Percentiles rank a stretch among this genome's conserved stretches.
These are phyloP conservation scores for Ascochyta fabae DNA, from an alignment of 2,329 filamentous ascomycete species.

Conservation along the genomic window DNA sequence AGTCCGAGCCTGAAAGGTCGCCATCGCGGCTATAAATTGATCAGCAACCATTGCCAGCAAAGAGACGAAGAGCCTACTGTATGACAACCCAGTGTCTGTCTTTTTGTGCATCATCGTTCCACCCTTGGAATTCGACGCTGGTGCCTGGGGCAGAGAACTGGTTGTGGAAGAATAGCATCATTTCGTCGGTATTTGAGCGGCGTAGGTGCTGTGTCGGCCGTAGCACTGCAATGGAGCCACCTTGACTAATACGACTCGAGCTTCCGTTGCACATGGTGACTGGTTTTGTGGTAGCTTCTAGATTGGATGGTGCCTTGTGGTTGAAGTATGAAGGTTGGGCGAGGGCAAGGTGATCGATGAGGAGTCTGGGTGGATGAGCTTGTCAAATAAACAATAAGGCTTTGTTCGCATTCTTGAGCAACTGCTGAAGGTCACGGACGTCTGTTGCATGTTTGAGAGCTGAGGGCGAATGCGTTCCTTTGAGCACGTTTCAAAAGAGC, in stretches of 20 bases:
- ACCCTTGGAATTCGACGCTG: slow-evolving; percentile 37
- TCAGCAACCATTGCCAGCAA: not conserved
- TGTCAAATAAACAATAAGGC: not conserved
- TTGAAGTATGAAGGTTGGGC: not conserved
- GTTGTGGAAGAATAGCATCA: slow-evolving; percentile 40
- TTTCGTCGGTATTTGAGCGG: slow-evolving; percentile 25
- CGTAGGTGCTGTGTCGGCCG: slow-evolving; percentile 23
- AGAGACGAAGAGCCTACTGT: slow-evolving; percentile 27
- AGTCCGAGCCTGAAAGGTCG: slow-evolving; percentile 28
- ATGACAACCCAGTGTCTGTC: slow-evolving; percentile 39
- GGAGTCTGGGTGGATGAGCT: not conserved
- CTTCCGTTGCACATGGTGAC: slow-evolving; percentile 20
- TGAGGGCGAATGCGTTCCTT: slow-evolving; percentile 41
- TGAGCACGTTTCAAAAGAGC: slow-evolving; percentile 48
- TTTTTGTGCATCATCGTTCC: slow-evolving; percentile 11
- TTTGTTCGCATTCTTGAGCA: not conserved
- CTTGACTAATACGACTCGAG: slow-evolving; percentile 40
- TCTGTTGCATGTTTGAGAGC: not conserved
- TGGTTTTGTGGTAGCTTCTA: not conserved
- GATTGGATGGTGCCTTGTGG: not conserved
- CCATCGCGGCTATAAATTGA: slow-evolving; percentile 37
- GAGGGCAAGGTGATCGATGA: not conserved
- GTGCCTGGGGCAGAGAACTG: slow-evolving; percentile 30
- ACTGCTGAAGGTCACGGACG: not conserved
- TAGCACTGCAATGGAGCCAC: slow-evolving; percentile 46